Percentiles rank a stretch among this genome's conserved stretches.
Evolutionary conservation across 352 stramenopile genomes (phyloP).

Genomic region (Phytopythium oedochilum): DNA sequence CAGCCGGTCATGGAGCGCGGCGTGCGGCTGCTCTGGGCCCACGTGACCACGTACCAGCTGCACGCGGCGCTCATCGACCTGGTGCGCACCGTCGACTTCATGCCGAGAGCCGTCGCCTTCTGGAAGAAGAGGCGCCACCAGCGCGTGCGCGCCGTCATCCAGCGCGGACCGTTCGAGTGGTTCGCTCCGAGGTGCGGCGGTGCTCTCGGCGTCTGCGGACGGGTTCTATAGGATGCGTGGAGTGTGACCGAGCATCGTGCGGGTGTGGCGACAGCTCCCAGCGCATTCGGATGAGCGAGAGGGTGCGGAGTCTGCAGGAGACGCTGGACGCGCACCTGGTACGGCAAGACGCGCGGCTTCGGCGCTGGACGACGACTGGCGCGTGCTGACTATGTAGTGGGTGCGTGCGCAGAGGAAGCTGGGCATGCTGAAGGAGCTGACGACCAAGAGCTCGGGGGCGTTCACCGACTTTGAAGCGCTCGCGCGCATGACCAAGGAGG

Average conservation of each 20-base stretch:
- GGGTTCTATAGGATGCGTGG: background rate
- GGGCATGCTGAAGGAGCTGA: conserved; percentile 64
- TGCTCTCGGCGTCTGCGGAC: background rate
- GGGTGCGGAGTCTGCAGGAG: conserved; percentile 56
- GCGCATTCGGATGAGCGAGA: conserved; percentile 48
- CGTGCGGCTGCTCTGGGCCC: conserved; percentile 48
- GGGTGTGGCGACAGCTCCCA: conserved; percentile 21
- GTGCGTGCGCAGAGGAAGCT: conserved; percentile 43
- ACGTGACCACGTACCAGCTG: conserved; percentile 54
- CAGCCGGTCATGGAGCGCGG: conserved; percentile 25
- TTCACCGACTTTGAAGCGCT: conserved; percentile 34
- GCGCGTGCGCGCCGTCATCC: conserved; percentile 33
- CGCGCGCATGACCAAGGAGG: conserved; percentile 30
- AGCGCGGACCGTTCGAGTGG: conserved; percentile 62
- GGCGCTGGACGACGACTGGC: background rate
- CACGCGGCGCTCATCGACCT: conserved; percentile 56
- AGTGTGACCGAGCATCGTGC: background rate
- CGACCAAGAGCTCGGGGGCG: conserved; percentile 25
- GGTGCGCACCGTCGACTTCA: conserved; percentile 60
- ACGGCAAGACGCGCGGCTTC: background rate
- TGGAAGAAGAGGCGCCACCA: conserved; percentile 58
- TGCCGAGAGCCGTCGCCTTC: conserved; percentile 58
- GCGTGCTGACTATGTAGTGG: background rate
- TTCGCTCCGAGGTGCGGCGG: conserved; percentile 30
- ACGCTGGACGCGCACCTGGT: conserved; percentile 69